Evolutionary conservation across 169 alveolate species (phyloP), one percentile per base, ranked within the genome.

Genomic region (Eimeria praecox): DNA sequence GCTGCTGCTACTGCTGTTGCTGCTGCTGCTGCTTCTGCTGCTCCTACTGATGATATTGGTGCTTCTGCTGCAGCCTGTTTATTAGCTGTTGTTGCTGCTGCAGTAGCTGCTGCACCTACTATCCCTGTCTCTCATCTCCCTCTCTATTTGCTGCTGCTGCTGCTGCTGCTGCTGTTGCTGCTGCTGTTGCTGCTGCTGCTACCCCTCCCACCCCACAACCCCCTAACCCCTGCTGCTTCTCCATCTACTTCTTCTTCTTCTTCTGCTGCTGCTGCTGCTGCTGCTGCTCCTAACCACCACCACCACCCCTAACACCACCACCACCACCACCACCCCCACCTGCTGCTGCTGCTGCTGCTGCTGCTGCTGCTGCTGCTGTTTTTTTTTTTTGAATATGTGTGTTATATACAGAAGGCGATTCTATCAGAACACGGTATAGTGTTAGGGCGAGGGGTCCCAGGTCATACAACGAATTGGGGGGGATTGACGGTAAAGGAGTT

Each of bases 381-480:
- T n/a, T n/a, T n/a, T n/a, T n/a, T n/a, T n/a, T n/a, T n/a, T n/a
- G n/a, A n/a, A n/a, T n/a, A n/a, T n/a, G n/a, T n/a, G n/a, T n/a
- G n/a, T n/a, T n/a, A n/a, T n/a, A 42, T 46, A 42, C 95, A 90
- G 95, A 82, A 90, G 80, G 66, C 52, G 64, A 80, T 90, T 12
- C 64, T 90, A 35, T 54, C 95, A 4, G 89, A 80, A n/a, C 95
- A 90, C 82, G 95, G 95, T 27, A 90, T 90, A 33, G 62, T 69
- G 64, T 82, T 90, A 27, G 95, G 95, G 1, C 89, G 95, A 14
- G 95, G 95, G 14, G 95, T 90, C 10, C 95, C 95, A 5, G 95
- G 95, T 1, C 95, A 90, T 59, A 90, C 95, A n/a, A 90, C 89
- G 22, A 90, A 90, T 44, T 90, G 95, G 95, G 95, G 95, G 10